phyloP scores from a whole-genome alignment of 2,329 filamentous ascomycete species.

The Colletotrichum siamense region DNA sequence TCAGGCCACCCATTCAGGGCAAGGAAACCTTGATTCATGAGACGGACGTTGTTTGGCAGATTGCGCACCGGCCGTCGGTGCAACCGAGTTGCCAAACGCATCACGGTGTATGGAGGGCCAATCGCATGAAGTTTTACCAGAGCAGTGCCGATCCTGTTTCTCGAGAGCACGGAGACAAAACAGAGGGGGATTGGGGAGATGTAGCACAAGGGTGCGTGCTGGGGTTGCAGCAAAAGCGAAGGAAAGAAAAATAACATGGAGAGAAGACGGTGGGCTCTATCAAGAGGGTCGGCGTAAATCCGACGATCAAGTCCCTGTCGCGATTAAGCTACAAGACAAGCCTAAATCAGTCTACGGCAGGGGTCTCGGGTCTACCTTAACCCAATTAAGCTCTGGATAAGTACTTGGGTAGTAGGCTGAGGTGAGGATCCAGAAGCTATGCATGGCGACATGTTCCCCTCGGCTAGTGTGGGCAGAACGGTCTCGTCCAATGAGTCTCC shows the following conservation, averaged over 20 bases:
- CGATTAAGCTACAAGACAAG: background rate
- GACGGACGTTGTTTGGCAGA: background rate
- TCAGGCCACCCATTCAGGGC: background rate
- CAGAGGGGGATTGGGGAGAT: background rate
- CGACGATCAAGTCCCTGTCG: background rate
- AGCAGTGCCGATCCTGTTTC: background rate
- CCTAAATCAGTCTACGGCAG: background rate
- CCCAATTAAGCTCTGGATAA: background rate
- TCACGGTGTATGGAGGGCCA: background rate
- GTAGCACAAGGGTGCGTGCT: background rate
- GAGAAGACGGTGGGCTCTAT: background rate
- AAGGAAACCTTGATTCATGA: background rate
- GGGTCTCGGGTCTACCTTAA: background rate
- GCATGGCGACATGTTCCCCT: background rate
- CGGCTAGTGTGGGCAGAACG: background rate
- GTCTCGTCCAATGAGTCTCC: background rate
- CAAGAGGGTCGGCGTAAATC: background rate
- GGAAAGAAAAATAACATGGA: background rate
- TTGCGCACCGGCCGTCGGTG: conserved; percentile 2
- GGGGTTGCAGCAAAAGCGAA: background rate
- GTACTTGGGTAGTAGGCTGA: too few relatives aligned
- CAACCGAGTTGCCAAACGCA: background rate
- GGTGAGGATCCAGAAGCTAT: background rate
- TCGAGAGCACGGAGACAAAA: background rate
- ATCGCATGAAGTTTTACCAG: background rate